Conservation (phyloP, 768 basidiomycete species). For the Suillus decipiens region DNA sequence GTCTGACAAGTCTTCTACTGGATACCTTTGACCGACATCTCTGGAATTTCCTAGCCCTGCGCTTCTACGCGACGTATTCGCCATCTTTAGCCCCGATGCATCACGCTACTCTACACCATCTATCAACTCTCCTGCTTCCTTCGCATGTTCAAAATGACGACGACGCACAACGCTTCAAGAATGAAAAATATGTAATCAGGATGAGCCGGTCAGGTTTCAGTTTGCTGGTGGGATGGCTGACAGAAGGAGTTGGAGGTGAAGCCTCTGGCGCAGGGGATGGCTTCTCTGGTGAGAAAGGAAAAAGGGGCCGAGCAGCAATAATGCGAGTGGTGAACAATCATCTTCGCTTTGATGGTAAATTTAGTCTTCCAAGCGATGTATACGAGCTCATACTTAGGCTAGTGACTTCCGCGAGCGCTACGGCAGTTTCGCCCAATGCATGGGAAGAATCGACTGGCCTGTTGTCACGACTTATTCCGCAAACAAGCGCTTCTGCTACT, state of each 20-base stretch:
- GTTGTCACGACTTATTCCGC: constrained; percentile 74
- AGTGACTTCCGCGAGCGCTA: constrained; percentile 75
- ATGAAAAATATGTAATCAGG: constrained; percentile 86
- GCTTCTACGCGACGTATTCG: constrained; percentile 75
- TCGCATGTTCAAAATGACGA: constrained; percentile 84
- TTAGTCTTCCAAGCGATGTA: neutral
- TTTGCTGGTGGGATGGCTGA: constrained; percentile 93
- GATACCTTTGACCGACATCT: constrained; percentile 10
- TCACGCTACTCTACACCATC: constrained; percentile 66
- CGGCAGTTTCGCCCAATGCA: constrained; percentile 58
- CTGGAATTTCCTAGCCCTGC: constrained; percentile 51
- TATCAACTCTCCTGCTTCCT: constrained; percentile 80
- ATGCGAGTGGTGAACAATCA: constrained; percentile 95
- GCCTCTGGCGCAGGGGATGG: constrained; percentile 78
- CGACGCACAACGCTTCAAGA: constrained; percentile 79
- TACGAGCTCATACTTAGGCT: constrained; percentile 24
- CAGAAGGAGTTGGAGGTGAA: constrained; percentile 88
- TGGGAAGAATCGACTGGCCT: constrained; percentile 91
- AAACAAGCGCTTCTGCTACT: constrained; percentile 44
- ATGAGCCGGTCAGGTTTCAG: constrained; percentile 93
- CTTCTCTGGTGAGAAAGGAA: constrained; percentile 78
- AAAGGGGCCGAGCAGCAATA: constrained; percentile 84
- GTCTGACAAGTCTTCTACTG: constrained; percentile 26
- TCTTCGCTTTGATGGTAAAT: constrained; percentile 83
- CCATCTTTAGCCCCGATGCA: constrained; percentile 67